Conservation (phyloP, 768 basidiomycete species). For the Artomyces pyxidatus region DNA sequence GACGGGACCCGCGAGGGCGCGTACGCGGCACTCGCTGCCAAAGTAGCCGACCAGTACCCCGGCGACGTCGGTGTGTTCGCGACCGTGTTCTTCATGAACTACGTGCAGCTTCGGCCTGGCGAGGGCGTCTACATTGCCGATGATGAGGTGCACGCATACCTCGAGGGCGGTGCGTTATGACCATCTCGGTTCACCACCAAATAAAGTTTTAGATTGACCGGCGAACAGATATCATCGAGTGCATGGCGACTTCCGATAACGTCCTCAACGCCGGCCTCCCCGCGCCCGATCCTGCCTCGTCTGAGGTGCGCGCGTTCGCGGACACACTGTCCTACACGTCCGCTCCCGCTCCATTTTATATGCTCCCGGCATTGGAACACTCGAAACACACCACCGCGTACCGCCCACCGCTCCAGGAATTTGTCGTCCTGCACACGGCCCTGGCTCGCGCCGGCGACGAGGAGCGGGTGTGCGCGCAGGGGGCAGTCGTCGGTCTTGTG, state of each 20-base stretch:
- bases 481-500: slow-evolving; percentile 21
- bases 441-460: slow-evolving; percentile 8
- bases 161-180: slow-evolving; percentile 39
- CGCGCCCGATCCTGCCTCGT: slow-evolving; percentile 10
- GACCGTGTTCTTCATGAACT: slow-evolving; percentile 42
- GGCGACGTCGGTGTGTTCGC: slow-evolving; percentile 49
- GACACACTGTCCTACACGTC: slow-evolving; percentile 21
- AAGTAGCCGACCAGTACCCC: slow-evolving; percentile 41
- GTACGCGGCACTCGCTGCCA: slow-evolving; percentile 26
- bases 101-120: slow-evolving; percentile 40
- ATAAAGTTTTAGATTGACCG: no score
- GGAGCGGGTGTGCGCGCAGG: neutral
- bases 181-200: no score
- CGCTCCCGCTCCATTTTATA: slow-evolving; percentile 19
- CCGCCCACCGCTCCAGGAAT: slow-evolving; percentile 22
- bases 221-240: slow-evolving; percentile 53
- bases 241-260: slow-evolving; percentile 52
- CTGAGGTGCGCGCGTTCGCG: slow-evolving; percentile 17
- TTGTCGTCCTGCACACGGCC: slow-evolving; percentile 20
- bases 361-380: slow-evolving; percentile 14
- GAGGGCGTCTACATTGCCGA: slow-evolving; percentile 47
- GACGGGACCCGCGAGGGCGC: slow-evolving; percentile 6
- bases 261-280: slow-evolving; percentile 47
- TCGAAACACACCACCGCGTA: slow-evolving; percentile 16
- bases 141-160: slow-evolving; percentile 51